These are phyloP conservation scores for Fraxinus excelsior DNA, from an alignment of 257 asterid genomes.

Conservation along the genomic window DNA sequence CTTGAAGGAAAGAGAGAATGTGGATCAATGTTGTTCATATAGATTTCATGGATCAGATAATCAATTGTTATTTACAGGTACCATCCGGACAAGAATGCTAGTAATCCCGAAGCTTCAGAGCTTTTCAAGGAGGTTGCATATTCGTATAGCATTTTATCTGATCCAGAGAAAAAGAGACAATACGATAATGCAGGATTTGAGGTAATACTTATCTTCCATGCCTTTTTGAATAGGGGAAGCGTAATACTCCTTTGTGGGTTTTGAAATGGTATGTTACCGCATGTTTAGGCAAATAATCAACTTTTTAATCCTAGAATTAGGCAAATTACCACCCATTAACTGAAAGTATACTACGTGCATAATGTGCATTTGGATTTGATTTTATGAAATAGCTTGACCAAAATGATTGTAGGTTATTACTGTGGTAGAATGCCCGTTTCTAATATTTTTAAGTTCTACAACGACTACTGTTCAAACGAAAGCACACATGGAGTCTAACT, in stretches of 20 bases:
- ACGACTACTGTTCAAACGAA: background rate
- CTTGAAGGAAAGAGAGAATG: background rate
- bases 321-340: background rate
- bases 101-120: slow-evolving; percentile 98
- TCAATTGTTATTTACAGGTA: slow-evolving; percentile 56
- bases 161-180: slow-evolving; percentile 95
- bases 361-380: background rate
- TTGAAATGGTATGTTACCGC: background rate
- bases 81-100: slow-evolving; percentile 98
- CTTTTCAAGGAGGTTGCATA: slow-evolving; percentile 98
- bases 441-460: background rate
- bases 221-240: background rate
- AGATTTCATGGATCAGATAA: slow-evolving; percentile 17
- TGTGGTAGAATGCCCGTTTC: background rate
- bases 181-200: slow-evolving; percentile 92
- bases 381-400: background rate
- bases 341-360: background rate
- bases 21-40: background rate
- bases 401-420: background rate
- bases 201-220: slow-evolving; percentile 40
- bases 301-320: background rate
- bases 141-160: slow-evolving; percentile 93
- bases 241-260: background rate
- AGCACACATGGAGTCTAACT: background rate
- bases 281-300: background rate